Conservation (phyloP, 768 basidiomycete genomes). For the Leccinum boreale region DNA sequence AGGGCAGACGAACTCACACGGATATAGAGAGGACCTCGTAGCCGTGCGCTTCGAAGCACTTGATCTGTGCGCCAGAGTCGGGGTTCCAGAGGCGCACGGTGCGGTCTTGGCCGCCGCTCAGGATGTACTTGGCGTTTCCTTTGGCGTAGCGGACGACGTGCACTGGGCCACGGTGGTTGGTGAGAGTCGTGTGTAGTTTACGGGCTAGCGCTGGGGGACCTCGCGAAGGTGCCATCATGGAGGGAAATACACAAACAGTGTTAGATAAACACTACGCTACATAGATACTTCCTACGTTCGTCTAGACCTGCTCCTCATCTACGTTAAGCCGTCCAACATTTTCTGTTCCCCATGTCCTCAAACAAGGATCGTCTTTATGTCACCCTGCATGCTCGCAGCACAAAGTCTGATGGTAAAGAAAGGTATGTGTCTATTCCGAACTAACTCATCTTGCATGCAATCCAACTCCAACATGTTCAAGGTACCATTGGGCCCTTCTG, state of each 20-base stretch:
- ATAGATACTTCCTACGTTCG: too few species aligned
- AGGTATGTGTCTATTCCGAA: neutral
- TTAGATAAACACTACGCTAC: too few species aligned
- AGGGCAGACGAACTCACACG: constrained; percentile 54
- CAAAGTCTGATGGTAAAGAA: neutral
- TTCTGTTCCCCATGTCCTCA: too few species aligned
- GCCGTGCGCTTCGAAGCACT: constrained; percentile 86
- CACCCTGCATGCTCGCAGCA: neutral
- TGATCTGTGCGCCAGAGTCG: constrained; percentile 81
- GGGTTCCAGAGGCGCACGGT: constrained; percentile 92
- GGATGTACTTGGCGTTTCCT: constrained; percentile 80
- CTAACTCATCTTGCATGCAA: neutral
- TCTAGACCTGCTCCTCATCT: too few species aligned
- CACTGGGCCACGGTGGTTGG: constrained; percentile 76
- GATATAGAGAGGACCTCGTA: constrained; percentile 92
- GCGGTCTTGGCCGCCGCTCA: constrained; percentile 93
- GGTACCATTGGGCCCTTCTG: neutral
- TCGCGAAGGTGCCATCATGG: constrained; percentile 58
- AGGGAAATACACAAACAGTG: too few species aligned
- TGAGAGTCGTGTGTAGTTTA: constrained; percentile 58
- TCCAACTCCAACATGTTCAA: neutral
- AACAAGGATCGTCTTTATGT: neutral
- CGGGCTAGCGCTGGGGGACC: constrained; percentile 54
- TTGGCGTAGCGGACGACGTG: constrained; percentile 92
- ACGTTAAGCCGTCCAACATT: too few species aligned